Evolutionary conservation across 768 basidiomycete genomes (phyloP), one percentile per base, ranked within the genome.

Genomic region (Lanmaoa pseudosensibilis): DNA sequence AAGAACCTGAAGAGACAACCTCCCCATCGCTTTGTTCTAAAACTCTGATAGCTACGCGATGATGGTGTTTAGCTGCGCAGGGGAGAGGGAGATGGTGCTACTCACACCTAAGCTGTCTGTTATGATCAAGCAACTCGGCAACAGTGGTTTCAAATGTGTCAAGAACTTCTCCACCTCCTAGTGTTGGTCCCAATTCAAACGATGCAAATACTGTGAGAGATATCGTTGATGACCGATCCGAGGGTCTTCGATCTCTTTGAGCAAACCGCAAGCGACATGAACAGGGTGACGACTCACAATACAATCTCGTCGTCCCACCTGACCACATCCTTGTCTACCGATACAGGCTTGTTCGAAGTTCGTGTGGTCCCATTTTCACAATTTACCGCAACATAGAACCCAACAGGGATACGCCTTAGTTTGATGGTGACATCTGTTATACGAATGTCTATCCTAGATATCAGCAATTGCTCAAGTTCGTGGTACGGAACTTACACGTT

Each of bases 151-250:
- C 25, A 5, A 50, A 47, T 32, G 6, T 18, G 23, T 13, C 19
- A 23, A 60, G 48, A 19, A n/a, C 3, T 16, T 60, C 59, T 33
- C 59, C 59, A 0, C 25, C 37, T 16, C 59, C 52, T 15, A 60
- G n/a, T 34, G 38, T 54, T 9, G 44, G 38, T 12, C 37, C 49
- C n/a, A 54, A 12, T 7, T 60, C 57, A 18, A 47, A 60, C 8
- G 59, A 58, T 12, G 57, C 59, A 27, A 30, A 12, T 3, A 54
- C 19, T 2, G 44, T 37, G 44, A 60, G 18, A 2, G 5, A 19
- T 27, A 57, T 21, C 32, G 9, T 44, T 3, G 19, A 34, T 43
- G 36, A 38, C 19, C 11, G 4, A 25, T 58, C 23, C 1, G 27
- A 32, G 8, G 58, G 32, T 10, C 59, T 58, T 30, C 12, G 4